Conservation (phyloP, 306 rosid genomes). For the Casuarina cunninghamiana region DNA sequence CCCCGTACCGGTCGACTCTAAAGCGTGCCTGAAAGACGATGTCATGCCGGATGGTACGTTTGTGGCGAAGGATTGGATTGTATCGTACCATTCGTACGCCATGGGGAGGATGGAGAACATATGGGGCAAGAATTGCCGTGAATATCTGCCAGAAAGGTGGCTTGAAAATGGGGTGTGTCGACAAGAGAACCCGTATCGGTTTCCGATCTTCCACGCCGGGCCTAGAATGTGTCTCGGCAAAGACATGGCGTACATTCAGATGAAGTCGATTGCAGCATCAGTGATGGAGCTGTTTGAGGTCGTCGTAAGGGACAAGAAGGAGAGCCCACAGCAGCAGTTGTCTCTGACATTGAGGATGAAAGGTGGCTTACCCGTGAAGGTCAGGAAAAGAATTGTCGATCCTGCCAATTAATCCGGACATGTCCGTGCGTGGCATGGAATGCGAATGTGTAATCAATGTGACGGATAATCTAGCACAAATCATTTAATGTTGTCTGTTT, state of each 20-base stretch:
- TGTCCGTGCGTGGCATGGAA: no score
- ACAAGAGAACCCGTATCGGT: constrained; percentile 50
- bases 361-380: constrained; percentile 40
- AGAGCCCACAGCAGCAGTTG: constrained; percentile 42
- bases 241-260: constrained; percentile 74
- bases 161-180: constrained; percentile 45
- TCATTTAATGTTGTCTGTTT: no score
- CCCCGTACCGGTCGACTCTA: constrained; percentile 60
- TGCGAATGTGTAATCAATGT: no score
- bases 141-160: constrained; percentile 70
- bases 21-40: constrained; percentile 43
- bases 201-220: constrained; percentile 65
- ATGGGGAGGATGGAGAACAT: constrained; percentile 80
- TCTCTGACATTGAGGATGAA: constrained; percentile 61
- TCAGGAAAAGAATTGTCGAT: constrained; percentile 13
- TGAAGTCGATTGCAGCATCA: constrained; percentile 70
- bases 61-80: constrained; percentile 47
- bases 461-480: no score
- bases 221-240: constrained; percentile 74
- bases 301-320: constrained; percentile 23
- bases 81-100: constrained; percentile 59
- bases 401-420: background rate
- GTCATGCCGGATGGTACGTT: constrained; percentile 64
- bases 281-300: constrained; percentile 52
- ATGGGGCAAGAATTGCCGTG: constrained; percentile 57